These are phyloP conservation scores for Melanopsichium pennsylvanicum DNA, from an alignment of 1,284 basidiomycete genomes.

Conservation along the genomic window DNA sequence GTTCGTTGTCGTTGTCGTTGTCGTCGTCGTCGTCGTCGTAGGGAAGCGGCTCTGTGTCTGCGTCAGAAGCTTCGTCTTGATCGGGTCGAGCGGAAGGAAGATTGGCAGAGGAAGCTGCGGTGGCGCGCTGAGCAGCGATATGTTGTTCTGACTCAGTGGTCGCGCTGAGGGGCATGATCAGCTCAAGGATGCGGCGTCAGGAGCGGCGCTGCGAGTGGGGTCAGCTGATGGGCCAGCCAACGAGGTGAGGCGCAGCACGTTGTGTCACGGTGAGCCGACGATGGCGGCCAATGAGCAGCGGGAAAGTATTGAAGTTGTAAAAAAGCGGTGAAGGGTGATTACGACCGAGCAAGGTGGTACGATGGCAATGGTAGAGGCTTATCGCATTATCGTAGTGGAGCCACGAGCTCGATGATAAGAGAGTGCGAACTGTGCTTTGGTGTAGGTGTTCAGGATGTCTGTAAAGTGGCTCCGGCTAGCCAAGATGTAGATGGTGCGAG, in stretches of 20 bases:
- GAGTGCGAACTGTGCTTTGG: too few species aligned
- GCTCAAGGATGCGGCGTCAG: slow-evolving; percentile 20
- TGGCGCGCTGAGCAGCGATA: slow-evolving; percentile 27
- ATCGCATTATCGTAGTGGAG: slow-evolving; percentile 22
- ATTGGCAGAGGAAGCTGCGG: slow-evolving; percentile 14
- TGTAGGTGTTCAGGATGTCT: neutral
- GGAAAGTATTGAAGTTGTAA: neutral
- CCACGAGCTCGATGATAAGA: slow-evolving; percentile 4
- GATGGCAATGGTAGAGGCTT: slow-evolving; percentile 2
- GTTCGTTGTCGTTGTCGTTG: slow-evolving; percentile 43
- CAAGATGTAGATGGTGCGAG: too few species aligned
- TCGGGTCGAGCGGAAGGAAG: too few species aligned
- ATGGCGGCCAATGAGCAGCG: slow-evolving; percentile 1
- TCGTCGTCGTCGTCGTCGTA: slow-evolving; percentile 51
- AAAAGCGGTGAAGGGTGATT: neutral
- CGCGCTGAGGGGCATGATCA: slow-evolving; percentile 43
- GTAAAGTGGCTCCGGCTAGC: too few species aligned
- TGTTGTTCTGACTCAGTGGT: slow-evolving; percentile 17
- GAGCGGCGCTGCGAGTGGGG: slow-evolving; percentile 25
- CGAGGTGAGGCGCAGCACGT: slow-evolving; percentile 4
- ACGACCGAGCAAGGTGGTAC: neutral
- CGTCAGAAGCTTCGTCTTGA: slow-evolving; percentile 43
- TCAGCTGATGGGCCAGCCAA: slow-evolving; percentile 19
- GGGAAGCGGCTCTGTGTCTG: slow-evolving; percentile 60
- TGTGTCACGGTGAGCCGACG: slow-evolving; percentile 15